phyloP scores from a whole-genome alignment of 1,284 basidiomycete species.

The Caloboletus firmus region DNA sequence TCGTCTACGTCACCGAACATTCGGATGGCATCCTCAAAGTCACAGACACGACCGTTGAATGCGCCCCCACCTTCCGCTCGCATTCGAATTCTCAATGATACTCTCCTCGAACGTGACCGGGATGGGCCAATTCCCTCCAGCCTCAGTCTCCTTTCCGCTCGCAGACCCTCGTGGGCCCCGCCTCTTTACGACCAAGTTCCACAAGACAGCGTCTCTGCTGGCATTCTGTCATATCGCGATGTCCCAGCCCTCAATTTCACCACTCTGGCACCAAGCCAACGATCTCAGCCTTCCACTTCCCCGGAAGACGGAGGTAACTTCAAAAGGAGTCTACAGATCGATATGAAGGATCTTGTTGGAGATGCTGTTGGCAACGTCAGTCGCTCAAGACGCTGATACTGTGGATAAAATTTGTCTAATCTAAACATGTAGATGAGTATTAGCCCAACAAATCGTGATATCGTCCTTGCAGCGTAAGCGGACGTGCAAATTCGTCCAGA shows the following conservation, averaged over 20 bases:
- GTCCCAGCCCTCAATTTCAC: constrained; percentile 26
- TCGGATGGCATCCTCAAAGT: constrained; percentile 19
- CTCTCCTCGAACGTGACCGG: constrained; percentile 19
- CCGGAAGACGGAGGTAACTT: constrained; percentile 59
- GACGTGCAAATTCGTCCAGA: neutral
- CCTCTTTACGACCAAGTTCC: constrained; percentile 29
- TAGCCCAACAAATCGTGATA: constrained; percentile 74
- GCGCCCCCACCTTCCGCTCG: constrained; percentile 16
- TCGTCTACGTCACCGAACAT: neutral
- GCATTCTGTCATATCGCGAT: constrained; percentile 33
- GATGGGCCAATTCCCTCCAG: constrained; percentile 30
- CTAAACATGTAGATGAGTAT: constrained; percentile 65
- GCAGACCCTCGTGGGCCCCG: constrained; percentile 36
- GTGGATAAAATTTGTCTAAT: neutral
- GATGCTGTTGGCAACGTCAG: constrained; percentile 81
- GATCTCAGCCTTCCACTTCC: constrained; percentile 35
- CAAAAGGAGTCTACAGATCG: constrained; percentile 60
- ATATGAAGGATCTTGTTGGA: constrained; percentile 75
- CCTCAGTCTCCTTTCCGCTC: constrained; percentile 35
- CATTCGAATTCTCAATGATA: constrained; percentile 24
- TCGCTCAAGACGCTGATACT: constrained; percentile 7
- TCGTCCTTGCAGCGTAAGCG: constrained; percentile 76
- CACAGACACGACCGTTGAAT: constrained; percentile 14
- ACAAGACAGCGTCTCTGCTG: constrained; percentile 26
- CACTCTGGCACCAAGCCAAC: constrained; percentile 12